Evolutionary conservation across 345 rosid genomes (phyloP), one percentile per base, ranked within the genome.

Genomic region (Salix koriyanagi): DNA sequence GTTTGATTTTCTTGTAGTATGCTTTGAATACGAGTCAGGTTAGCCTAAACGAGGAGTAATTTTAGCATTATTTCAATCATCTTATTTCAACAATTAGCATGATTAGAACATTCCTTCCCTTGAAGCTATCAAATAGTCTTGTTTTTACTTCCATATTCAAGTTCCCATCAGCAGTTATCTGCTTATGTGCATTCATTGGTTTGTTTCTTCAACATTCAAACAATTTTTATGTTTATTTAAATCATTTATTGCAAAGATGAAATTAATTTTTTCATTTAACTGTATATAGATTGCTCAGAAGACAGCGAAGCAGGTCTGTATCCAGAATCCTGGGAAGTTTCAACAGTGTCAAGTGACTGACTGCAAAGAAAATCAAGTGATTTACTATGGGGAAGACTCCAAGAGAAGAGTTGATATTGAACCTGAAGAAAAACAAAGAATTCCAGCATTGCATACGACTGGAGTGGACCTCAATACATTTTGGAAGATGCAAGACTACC

Each of bases 321-420:
- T 96, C 71, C 93, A 91, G 88, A 94, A 90, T 70, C 85, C 89
- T 23, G 97, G 98, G 70, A 90, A 79, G 87, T 88, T 96, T 1
- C 91, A 92, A 66, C 82, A 85, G 71, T 91, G 92, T 74, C 85
- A 82, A 77, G 92, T 87, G 72, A 85, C 81, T 6, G 76, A 79
- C 52, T 87, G 89, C 86, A 86, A 83, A 75, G 95, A 94, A 76
- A 84, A 81, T 71, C 97, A 96, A 80, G 97, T 92, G 71, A 87
- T 94, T 65, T 92, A 91, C 79, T 80, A 90, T 61, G 98, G 99
- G 6, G 82, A 89, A 77, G 83, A 94, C 76, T 93, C 96, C 25
- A 92, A 90, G 80, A 83, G 80, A 23, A 90, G 99, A 81, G 70
- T 42, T 70, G 88, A 86, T 32, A 80, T 92, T 32, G 82, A 84